Evolutionary conservation across 352 stramenopile species (phyloP).

Genomic region (Sclerospora graminicola): DNA sequence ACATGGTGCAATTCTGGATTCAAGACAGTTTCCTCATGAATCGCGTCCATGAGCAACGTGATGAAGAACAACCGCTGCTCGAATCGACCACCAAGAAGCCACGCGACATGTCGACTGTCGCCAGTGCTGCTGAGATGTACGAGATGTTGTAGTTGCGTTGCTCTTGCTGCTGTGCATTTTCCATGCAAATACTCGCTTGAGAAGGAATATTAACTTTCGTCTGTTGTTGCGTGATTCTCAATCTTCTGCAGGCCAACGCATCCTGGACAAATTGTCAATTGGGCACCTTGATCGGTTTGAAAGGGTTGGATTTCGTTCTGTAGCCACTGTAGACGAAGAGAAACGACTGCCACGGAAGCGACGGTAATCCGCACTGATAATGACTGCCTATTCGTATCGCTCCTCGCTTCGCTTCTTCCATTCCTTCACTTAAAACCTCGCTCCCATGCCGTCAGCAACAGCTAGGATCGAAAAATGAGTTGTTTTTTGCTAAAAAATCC

Average conservation of each 20-base stretch:
- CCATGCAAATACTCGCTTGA: constrained; percentile 6
- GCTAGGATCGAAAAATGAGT: too few relatives aligned
- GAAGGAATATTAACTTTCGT: constrained; percentile 8
- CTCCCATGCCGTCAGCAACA: too few relatives aligned
- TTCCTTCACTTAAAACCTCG: too few relatives aligned
- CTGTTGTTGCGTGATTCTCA: constrained; percentile 3
- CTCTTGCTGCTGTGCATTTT: constrained; percentile 1
- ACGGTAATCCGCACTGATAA: too few relatives aligned
- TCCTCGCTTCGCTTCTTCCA: too few relatives aligned
- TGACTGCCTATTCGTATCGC: too few relatives aligned
- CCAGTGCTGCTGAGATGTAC: constrained; percentile 49
- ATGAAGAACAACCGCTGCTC: constrained; percentile 28
- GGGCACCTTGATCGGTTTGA: too few relatives aligned
- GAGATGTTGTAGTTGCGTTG: constrained; percentile 40
- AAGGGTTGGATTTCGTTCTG: too few relatives aligned
- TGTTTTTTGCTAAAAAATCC: too few relatives aligned
- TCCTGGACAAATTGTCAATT: constrained; percentile 1
- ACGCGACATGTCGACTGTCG: constrained; percentile 29
- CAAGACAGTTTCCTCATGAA: constrained; percentile 77
- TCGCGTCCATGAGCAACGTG: constrained; percentile 15
- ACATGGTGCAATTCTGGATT: constrained; percentile 83
- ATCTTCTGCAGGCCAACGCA: constrained; percentile 20
- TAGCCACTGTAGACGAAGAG: too few relatives aligned
- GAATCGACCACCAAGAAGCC: constrained; percentile 17
- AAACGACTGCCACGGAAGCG: too few relatives aligned